Percentiles rank a stretch among this genome's conserved stretches.
phyloP scores from a whole-genome alignment of 495 filamentous ascomycete species.

The Xylaria grammica region DNA sequence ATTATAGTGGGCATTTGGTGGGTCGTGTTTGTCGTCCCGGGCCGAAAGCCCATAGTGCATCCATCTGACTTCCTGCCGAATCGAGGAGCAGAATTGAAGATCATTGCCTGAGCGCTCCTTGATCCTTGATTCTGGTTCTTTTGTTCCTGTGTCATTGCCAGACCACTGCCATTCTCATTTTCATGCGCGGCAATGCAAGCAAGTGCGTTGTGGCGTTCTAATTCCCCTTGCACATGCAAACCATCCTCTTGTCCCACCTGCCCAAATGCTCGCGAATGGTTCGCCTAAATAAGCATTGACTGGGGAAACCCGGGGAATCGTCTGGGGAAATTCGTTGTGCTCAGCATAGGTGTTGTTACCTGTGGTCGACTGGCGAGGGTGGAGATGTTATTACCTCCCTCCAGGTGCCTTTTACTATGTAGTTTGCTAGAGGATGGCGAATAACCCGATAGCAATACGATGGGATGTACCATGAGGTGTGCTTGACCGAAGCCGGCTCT shows the following conservation, averaged over 20 bases:
- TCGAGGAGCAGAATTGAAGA: slow-evolving; percentile 6
- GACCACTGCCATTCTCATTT: not conserved
- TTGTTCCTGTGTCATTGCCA: too few species aligned
- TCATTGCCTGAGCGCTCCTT: not conserved
- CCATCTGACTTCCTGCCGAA: slow-evolving; percentile 8
- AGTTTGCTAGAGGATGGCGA: not conserved
- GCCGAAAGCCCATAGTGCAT: slow-evolving; percentile 41
- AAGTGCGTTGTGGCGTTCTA: slow-evolving; percentile 7
- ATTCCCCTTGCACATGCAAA: slow-evolving; percentile 35
- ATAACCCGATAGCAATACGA: too few species aligned
- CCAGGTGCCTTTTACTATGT: too few species aligned
- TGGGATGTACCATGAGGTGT: not conserved
- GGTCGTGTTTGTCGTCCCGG: slow-evolving; percentile 23
- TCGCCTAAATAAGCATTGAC: slow-evolving; percentile 20
- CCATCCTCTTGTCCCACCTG: slow-evolving; percentile 23
- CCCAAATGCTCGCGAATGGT: slow-evolving; percentile 10
- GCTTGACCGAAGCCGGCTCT: not conserved
- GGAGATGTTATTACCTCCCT: too few species aligned
- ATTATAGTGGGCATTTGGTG: slow-evolving; percentile 11
- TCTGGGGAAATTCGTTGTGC: slow-evolving; percentile 4
- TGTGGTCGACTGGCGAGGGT: too few species aligned
- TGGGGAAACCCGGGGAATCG: slow-evolving; percentile 20
- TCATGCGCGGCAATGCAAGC: slow-evolving; percentile 20
- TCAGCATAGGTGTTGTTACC: not conserved
- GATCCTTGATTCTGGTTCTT: not conserved